phyloP scores from a whole-genome alignment of 2,329 filamentous ascomycete species.

The Claviceps monticola region DNA sequence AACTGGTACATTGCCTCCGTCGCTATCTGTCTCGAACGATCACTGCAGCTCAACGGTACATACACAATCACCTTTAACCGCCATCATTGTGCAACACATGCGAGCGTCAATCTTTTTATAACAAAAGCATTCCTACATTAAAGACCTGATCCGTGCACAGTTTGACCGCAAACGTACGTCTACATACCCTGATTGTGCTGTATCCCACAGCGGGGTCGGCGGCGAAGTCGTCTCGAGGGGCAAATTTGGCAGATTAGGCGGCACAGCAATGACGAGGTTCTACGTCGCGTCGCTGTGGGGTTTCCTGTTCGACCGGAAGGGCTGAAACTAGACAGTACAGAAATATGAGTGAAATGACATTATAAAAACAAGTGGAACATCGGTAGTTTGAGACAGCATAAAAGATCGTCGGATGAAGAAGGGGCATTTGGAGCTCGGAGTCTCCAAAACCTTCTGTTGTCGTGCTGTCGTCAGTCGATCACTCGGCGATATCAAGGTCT shows the following conservation, averaged over 20 bases:
- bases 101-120: neutral
- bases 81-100: too few species aligned
- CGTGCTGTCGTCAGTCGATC: constrained; percentile 10
- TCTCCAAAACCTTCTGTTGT: constrained; percentile 1
- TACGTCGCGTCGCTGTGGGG: constrained; percentile 11
- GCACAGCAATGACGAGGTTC: constrained; percentile 4
- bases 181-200: constrained; percentile 1
- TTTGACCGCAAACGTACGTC: constrained; percentile 5
- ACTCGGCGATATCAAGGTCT: constrained; percentile 90
- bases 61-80: too few species aligned
- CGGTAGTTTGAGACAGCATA: neutral
- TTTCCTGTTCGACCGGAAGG: constrained; percentile 9
- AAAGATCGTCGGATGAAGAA: constrained; percentile 10
- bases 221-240: constrained; percentile 1
- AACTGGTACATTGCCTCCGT: too few species aligned
- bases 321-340: constrained; percentile 9
- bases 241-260: neutral
- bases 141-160: constrained; percentile 6
- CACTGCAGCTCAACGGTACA: too few species aligned
- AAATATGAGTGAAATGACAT: constrained; percentile 7
- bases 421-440: constrained; percentile 1
- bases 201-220: constrained; percentile 1
- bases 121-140: constrained; percentile 1
- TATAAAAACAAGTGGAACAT: neutral
- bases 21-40: too few species aligned